Percentiles rank a stretch among this genome's conserved stretches.
Conservation (phyloP, 495 filamentous ascomycete species). For the Chaetomium tenue region DNA sequence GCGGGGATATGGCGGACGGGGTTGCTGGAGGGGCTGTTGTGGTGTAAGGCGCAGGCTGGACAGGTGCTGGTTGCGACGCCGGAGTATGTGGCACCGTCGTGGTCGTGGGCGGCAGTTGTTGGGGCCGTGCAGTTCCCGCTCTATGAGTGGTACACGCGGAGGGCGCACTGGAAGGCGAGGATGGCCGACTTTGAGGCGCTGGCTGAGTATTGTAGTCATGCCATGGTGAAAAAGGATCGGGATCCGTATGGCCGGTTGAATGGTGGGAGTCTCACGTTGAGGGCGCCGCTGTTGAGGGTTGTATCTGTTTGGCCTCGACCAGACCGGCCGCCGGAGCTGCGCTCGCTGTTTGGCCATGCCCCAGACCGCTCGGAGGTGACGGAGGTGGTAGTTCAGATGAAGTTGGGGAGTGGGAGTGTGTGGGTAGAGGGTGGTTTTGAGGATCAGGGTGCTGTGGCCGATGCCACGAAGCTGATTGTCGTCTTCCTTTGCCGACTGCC, state of each 20-base stretch:
- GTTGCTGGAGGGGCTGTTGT: constrained; percentile 32
- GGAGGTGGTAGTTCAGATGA: constrained; percentile 16
- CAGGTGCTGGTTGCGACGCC: constrained; percentile 17
- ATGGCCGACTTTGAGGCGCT: constrained; percentile 26
- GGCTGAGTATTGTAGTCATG: constrained; percentile 19
- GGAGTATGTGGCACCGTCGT: constrained; percentile 35
- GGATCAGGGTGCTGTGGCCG: not conserved
- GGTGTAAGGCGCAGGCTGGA: constrained; percentile 18
- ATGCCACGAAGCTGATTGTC: constrained; percentile 11
- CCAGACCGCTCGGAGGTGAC: constrained; percentile 21
- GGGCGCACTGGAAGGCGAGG: constrained; percentile 21
- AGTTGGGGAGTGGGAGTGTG: not conserved
- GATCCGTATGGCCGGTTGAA: constrained; percentile 11
- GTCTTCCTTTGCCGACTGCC: constrained; percentile 28
- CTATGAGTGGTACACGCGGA: constrained; percentile 25
- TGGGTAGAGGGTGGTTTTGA: constrained; percentile 32
- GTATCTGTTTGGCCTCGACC: constrained; percentile 3
- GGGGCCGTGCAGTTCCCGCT: constrained; percentile 29
- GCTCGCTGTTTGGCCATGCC: constrained; percentile 16
- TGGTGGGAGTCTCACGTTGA: constrained; percentile 12
- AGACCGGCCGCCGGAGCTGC: constrained; percentile 10
- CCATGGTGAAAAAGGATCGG: constrained; percentile 8
- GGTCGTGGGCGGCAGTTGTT: constrained; percentile 41
- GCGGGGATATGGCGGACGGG: constrained; percentile 32
- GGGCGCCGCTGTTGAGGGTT: constrained; percentile 24